phyloP scores from a whole-genome alignment of 306 rosid species.

The Acacia acuminata region DNA sequence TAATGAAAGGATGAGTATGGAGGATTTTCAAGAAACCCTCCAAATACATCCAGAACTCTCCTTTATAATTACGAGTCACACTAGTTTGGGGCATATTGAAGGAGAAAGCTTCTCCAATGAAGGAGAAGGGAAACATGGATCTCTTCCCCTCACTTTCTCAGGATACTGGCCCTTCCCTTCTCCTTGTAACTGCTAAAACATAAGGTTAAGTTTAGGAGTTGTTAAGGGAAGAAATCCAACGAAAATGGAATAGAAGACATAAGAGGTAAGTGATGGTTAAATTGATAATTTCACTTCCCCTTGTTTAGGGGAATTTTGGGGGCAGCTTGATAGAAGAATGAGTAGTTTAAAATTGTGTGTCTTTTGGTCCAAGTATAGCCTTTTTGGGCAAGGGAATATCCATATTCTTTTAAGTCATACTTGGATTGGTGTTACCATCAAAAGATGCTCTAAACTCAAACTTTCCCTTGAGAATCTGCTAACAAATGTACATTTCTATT shows the following conservation, averaged over 20 bases:
- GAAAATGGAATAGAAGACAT: not conserved
- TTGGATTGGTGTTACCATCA: conserved; percentile 3
- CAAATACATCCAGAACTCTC: not conserved
- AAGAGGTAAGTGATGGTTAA: not conserved
- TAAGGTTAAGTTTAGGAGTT: not conserved
- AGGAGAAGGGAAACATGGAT: conserved; percentile 1
- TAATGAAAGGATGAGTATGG: not conserved
- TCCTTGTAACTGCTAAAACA: not conserved
- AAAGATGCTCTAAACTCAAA: not conserved
- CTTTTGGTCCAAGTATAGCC: not conserved
- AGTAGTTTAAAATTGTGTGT: not conserved
- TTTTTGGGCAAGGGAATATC: not conserved
- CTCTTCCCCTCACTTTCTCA: not conserved
- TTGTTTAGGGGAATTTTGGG: not conserved
- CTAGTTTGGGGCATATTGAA: not conserved
- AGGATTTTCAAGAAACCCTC: not conserved
- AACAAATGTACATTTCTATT: conserved; percentile 10
- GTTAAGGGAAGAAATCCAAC: not conserved
- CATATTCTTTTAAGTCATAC: not conserved
- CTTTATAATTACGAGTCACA: not conserved
- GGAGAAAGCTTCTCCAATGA: not conserved
- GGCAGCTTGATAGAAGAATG: not conserved
- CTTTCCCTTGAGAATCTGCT: not conserved
- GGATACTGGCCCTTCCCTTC: not conserved
- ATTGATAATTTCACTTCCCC: not conserved